Evolutionary conservation across 108 stramenopile genomes (phyloP).

Genomic region (Cyclotella kingstonii): DNA sequence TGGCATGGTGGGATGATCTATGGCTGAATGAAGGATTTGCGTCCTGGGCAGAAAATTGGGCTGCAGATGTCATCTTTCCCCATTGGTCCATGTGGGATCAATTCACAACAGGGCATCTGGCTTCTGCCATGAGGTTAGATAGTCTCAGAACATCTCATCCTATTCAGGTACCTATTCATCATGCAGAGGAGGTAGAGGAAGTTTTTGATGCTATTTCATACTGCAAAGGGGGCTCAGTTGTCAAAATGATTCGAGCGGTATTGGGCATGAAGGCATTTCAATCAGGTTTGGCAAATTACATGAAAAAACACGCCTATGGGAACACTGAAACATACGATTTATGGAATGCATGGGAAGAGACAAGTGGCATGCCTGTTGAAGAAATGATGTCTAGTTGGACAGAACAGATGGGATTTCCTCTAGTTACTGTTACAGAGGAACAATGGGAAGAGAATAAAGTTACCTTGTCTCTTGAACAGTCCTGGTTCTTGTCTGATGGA

Average conservation of each 20-base stretch:
- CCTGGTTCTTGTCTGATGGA: conserved; percentile 92
- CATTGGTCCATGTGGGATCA: conserved; percentile 90
- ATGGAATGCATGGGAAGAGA: conserved; percentile 94
- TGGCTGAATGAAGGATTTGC: conserved; percentile 99
- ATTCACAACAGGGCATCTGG: conserved; percentile 83
- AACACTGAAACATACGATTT: conserved; percentile 92
- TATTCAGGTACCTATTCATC: conserved; percentile 88
- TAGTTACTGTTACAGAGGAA: conserved; percentile 71
- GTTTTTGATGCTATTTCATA: conserved; percentile 96
- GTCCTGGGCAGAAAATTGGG: conserved; percentile 84
- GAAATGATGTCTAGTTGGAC: conserved; percentile 94
- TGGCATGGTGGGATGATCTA: conserved; percentile 96
- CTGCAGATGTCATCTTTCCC: conserved; percentile 75
- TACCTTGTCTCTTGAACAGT: conserved; percentile 77
- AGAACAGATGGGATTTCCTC: conserved; percentile 93
- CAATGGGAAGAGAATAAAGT: conserved; percentile 73
- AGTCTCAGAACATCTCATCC: conserved; percentile 86
- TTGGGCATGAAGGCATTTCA: conserved; percentile 86
- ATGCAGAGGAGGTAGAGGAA: conserved; percentile 96
- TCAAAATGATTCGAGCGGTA: conserved; percentile 91
- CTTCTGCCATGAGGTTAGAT: conserved; percentile 85
- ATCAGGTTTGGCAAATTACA: conserved; percentile 71
- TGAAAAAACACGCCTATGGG: conserved; percentile 85
- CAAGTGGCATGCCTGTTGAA: conserved; percentile 80
- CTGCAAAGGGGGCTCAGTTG: conserved; percentile 85